Evolutionary conservation across 1,284 basidiomycete genomes (phyloP).

Genomic region (Ustilago sp.): DNA sequence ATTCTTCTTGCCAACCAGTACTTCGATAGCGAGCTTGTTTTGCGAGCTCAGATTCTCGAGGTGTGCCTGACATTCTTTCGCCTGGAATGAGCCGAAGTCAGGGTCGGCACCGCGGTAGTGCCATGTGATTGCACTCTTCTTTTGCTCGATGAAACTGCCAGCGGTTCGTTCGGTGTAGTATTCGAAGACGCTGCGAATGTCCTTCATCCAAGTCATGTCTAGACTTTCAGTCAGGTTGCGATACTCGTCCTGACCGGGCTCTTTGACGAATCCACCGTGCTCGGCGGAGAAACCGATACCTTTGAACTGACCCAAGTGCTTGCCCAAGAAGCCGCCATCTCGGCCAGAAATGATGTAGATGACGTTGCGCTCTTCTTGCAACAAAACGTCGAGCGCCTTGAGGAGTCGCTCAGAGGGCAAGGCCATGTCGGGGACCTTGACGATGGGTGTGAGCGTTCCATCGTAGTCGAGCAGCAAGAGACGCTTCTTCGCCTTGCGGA

Average conservation of each 20-base stretch:
- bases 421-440: constrained; percentile 90
- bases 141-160: constrained; percentile 94
- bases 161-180: constrained; percentile 95
- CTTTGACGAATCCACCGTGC: constrained; percentile 91
- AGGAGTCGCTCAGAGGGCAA: constrained; percentile 83
- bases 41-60: constrained; percentile 80
- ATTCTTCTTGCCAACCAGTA: constrained; percentile 88
- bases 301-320: constrained; percentile 87
- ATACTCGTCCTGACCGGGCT: constrained; percentile 79
- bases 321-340: constrained; percentile 90
- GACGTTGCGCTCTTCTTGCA: constrained; percentile 84
- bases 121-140: constrained; percentile 98
- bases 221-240: constrained; percentile 87
- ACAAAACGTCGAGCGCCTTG: constrained; percentile 79
- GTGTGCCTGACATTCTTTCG: constrained; percentile 92
- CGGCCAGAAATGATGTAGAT: constrained; percentile 98
- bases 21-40: constrained; percentile 69
- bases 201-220: constrained; percentile 98
- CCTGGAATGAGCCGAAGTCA: constrained; percentile 80
- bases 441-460: constrained; percentile 95
- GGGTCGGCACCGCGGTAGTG: constrained; percentile 94
- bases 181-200: constrained; percentile 93
- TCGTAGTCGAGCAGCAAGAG: constrained; percentile 97
- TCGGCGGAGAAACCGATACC: constrained; percentile 92
- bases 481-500: constrained; percentile 81